These are phyloP conservation scores for Hanseniaspora meyeri DNA, from an alignment of 805 yeast species.

Conservation along the genomic window DNA sequence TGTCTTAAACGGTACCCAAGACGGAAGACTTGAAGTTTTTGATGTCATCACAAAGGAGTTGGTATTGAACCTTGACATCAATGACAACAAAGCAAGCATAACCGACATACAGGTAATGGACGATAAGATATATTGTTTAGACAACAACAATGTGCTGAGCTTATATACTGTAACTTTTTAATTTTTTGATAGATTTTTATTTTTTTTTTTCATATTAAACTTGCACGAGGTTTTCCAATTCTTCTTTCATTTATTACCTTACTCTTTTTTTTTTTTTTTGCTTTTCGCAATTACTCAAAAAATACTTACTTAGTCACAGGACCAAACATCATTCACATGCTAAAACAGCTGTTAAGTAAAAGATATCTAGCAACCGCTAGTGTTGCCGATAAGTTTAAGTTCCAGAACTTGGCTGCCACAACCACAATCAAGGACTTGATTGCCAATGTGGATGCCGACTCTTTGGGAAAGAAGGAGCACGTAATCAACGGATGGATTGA, in stretches of 20 bases:
- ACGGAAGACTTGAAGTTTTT: conserved; percentile 10
- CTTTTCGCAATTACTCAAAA: not conserved
- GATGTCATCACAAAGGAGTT: conserved; percentile 4
- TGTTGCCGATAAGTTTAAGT: not conserved
- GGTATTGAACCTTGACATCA: not conserved
- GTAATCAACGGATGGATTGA: conserved; percentile 76
- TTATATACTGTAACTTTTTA: conserved; percentile 8
- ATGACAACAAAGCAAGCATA: not conserved
- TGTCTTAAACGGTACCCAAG: conserved; percentile 7
- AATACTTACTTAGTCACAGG: not conserved
- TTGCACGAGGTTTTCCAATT: not conserved
- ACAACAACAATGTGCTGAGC: not conserved
- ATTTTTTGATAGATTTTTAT: no score
- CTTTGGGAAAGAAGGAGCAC: conserved; percentile 24
- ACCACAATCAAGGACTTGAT: not conserved
- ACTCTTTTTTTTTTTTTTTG: not conserved
- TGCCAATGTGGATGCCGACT: not conserved
- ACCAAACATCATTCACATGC: not conserved
- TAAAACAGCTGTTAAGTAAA: not conserved
- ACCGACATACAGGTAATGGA: conserved; percentile 4
- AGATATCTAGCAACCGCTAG: not conserved
- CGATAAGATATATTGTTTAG: conserved; percentile 8
- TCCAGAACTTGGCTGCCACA: not conserved
- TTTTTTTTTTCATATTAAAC: not conserved
- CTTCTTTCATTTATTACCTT: no score